Evolutionary conservation across 1,139 yeast genomes (phyloP), one percentile per base, ranked within the genome.

Genomic region (Magnusiomyces paraingens): DNA sequence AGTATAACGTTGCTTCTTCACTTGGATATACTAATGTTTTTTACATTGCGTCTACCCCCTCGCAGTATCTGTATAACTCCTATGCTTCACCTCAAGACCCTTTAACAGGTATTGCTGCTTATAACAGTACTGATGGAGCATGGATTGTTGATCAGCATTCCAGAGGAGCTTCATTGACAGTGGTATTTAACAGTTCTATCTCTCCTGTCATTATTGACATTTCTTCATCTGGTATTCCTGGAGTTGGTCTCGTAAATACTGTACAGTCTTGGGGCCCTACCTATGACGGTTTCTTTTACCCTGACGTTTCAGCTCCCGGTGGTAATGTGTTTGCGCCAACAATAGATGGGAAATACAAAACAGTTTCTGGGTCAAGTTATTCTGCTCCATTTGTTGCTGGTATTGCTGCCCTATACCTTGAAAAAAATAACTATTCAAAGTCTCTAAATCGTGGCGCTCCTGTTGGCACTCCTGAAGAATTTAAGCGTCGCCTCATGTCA

Each of bases 341-440:
- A 14, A 49, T 49, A 2, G 46, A 38, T n/a, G 42, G 26, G 15
- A 40, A 36, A 6, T 55, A 50, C 41, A n/a, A 15, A 2, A 38
- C 40, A 15, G 53, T 52, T 15, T 41, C 55, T 2, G 57, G 57
- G 1, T 46, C 54, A 14, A 52, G 55, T 46, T 54, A 52, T 52
- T 57, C 64, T 15, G 46, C 59, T 41, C 64, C 64, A 8, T 61
- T 61, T 43, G 39, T 60, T 39, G 56, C 64, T 42, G 64, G 64
- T 36, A 54, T 53, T 39, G 57, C 60, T 36, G 64, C 64, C 18
- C 51, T 61, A 2, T 61, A 56, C 41, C 48, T 57, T 26, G 55
- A 57, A 26, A 48, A 50, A 29, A 35, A 42, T 14, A 52, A 52
- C n/a, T 53, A 49, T 5, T 47, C 53, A 4, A 46, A 58, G 14